Evolutionary conservation across 2,329 filamentous ascomycete genomes (phyloP).

Genomic region (Didymella segeticola): DNA sequence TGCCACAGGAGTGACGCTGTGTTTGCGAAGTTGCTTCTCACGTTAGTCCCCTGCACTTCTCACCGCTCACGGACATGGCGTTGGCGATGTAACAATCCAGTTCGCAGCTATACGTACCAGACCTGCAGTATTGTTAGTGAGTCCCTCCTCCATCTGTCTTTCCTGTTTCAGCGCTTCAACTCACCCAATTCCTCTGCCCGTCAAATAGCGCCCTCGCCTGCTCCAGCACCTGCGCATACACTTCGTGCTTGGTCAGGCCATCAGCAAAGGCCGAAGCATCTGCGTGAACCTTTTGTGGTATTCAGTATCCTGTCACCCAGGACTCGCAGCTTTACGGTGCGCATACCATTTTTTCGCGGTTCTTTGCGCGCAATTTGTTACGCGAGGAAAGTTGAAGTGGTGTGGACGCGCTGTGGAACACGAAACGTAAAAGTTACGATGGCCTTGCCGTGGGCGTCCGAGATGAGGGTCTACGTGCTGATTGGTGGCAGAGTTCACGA

Average conservation of each 20-base stretch:
- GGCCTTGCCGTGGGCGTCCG: constrained; percentile 14
- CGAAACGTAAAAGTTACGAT: constrained; percentile 13
- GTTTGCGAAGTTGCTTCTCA: constrained; percentile 70
- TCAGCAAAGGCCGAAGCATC: constrained; percentile 76
- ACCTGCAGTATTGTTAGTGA: constrained; percentile 5
- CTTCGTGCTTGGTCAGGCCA: constrained; percentile 72
- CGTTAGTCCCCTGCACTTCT: neutral
- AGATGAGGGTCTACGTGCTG: neutral
- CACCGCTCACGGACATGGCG: neutral
- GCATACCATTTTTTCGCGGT: constrained; percentile 19
- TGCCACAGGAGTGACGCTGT: constrained; percentile 79
- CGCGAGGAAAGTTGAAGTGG: constrained; percentile 2
- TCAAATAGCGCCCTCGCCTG: constrained; percentile 74
- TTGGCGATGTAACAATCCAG: neutral
- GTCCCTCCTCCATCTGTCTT: neutral
- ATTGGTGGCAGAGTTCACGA: constrained; percentile 10
- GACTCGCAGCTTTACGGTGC: constrained; percentile 21
- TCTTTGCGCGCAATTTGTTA: constrained; percentile 2
- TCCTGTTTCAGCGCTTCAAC: neutral
- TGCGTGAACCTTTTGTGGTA: constrained; percentile 67
- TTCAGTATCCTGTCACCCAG: constrained; percentile 18
- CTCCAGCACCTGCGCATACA: constrained; percentile 75
- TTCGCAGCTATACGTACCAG: constrained; percentile 10
- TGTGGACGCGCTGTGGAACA: constrained; percentile 5
- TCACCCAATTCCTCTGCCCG: constrained; percentile 80